Evolutionary conservation across 371 early-diverging fungal species (phyloP), one percentile per base, ranked within the genome.

Genomic region (Circinella umbellata): DNA sequence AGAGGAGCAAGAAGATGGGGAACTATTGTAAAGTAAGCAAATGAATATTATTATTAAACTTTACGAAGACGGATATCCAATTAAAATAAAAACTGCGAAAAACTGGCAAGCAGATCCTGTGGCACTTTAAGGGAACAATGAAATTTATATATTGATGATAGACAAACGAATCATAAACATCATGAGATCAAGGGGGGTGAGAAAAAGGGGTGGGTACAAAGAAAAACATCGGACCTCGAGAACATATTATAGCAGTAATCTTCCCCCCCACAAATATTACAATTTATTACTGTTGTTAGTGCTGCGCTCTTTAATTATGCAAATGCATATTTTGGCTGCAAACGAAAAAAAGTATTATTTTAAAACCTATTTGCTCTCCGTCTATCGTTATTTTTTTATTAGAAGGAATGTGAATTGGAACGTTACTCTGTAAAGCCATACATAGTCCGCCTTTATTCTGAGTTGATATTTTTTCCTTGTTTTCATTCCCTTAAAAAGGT

Each of bases 91-190:
- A 61, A n/a, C 37, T 15, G 27, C 61, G 35, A 61, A 35, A 61
- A 61, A 10, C n/a, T 1, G 61, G 61, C n/a, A 35, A 35, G 61
- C 10, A 54, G 54, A 54, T 54, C 54, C 4, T 54, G 54, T 54
- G 54, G 54, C 54, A 54, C 54, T 15, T 7, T 8, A 10, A 54
- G 20, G 54, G 15, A 54, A 54, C 61, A 39, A 61, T 35, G 37
- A 61, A 61, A 61, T 37, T 34, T 37, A 57, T 37, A 39, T 34
- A 61, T 61, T 61, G 39, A 13, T 35, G 61, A 61, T 61, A n/a
- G 39, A 14, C 35, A 61, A 35, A n/a, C 35, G 39, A 39, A 37
- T 61, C 37, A 61, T 37, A 27, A 27, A 27, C 27, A 27, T 27
- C 27, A 27, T 27, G 27, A 27, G 27, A 27, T 27, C 27, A 27